Percentiles rank a stretch among this genome's conserved stretches.
Conservation (phyloP, 163 green algal genomes). For the Scenedesmus sp. region DNA sequence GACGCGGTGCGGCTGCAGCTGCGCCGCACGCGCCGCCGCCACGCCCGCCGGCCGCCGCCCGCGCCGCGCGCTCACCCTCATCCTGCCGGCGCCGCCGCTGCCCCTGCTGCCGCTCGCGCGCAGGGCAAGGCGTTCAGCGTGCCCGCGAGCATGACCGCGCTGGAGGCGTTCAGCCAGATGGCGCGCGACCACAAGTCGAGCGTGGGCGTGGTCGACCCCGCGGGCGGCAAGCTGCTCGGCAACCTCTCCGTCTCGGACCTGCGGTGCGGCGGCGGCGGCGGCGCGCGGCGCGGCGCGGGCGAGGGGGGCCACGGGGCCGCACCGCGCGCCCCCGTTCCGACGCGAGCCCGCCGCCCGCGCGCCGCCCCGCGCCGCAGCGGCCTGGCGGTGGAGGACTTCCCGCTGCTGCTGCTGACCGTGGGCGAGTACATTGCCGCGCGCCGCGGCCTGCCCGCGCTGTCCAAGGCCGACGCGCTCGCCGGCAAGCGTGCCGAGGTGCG, state of each 20-base stretch:
- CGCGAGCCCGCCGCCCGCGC: not conserved
- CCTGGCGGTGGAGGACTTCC: slow-evolving; percentile 21
- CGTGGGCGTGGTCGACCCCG: slow-evolving; percentile 62
- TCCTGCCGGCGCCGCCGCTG: not conserved
- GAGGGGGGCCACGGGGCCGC: too few relatives aligned
- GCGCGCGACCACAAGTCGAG: slow-evolving; percentile 67
- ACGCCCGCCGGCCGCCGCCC: too few relatives aligned
- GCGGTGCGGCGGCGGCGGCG: slow-evolving; percentile 9
- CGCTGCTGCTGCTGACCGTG: slow-evolving; percentile 40
- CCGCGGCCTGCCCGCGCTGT: slow-evolving; percentile 12
- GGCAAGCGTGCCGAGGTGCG: slow-evolving; percentile 27
- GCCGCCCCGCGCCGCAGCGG: not conserved
- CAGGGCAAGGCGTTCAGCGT: slow-evolving; percentile 64
- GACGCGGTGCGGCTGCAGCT: slow-evolving; percentile 40
- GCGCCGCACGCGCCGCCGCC: not conserved
- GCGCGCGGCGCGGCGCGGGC: not conserved
- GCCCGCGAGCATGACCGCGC: slow-evolving; percentile 46
- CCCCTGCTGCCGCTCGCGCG: not conserved
- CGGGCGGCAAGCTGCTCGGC: slow-evolving; percentile 57
- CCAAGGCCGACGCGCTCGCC: slow-evolving; percentile 40
- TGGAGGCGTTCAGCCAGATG: slow-evolving; percentile 70
- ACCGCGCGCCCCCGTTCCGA: not conserved
- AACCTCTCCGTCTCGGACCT: slow-evolving; percentile 64
- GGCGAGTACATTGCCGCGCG: slow-evolving; percentile 37
- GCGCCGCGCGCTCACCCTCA: too few relatives aligned